Conservation (phyloP, 805 yeast species). For the Yarrowia deformans region DNA sequence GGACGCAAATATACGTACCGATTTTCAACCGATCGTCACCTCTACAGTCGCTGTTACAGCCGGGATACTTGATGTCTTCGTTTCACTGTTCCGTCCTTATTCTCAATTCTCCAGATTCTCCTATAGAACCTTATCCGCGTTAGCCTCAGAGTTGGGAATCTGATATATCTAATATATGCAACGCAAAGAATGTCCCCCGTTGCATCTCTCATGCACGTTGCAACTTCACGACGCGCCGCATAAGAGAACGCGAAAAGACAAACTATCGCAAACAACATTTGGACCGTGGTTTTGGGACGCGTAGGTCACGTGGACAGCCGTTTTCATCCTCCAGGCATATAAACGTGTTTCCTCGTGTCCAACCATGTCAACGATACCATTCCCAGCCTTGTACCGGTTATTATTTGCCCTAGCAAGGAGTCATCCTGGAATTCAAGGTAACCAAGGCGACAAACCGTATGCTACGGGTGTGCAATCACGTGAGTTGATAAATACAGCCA, state of each 20-base stretch:
- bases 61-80: not conserved
- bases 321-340: not conserved
- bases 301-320: not conserved
- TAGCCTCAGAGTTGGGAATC: constrained; percentile 10
- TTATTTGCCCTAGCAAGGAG: not conserved
- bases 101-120: constrained; percentile 9
- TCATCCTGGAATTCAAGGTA: not conserved
- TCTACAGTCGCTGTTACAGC: not conserved
- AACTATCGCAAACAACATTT: not conserved
- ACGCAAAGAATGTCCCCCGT: constrained; percentile 32
- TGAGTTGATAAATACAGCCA: not conserved
- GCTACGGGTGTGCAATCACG: not conserved
- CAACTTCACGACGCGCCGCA: constrained; percentile 21
- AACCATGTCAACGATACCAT: not conserved
- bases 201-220: not conserved
- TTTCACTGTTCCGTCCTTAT: too few species aligned
- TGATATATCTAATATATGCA: constrained; percentile 28
- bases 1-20: not conserved
- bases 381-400: too few species aligned
- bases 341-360: not conserved
- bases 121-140: constrained; percentile 10
- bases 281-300: not conserved
- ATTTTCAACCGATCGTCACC: not conserved
- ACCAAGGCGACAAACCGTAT: not conserved
- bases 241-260: not conserved